A percentile compares a stretch with the other conserved stretches of the same genome.
Evolutionary conservation across 257 asterid species (phyloP).

Genomic region (Ballota nigra): DNA sequence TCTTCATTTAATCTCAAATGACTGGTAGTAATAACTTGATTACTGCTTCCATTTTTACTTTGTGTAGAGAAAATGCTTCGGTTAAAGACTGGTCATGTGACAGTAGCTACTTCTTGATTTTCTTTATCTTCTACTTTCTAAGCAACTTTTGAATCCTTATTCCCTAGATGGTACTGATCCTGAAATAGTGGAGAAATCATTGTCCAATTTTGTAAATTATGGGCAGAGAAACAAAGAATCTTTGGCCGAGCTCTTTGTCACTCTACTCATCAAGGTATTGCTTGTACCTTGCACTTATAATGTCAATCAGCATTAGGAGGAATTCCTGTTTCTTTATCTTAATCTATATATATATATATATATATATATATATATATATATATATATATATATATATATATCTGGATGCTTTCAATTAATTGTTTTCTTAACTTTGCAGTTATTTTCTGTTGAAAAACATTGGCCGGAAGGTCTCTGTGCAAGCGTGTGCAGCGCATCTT

Average conservation of each 20-base stretch:
- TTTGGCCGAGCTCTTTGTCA: conserved; percentile 76
- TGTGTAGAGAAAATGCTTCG: background rate
- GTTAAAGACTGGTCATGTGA: background rate
- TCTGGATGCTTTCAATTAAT: conserved; percentile 1
- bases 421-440: conserved; percentile 42
- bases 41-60: background rate
- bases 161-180: conserved; percentile 75
- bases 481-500: conserved; percentile 61
- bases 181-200: conserved; percentile 49
- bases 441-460: conserved; percentile 71
- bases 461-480: conserved; percentile 93
- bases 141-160: conserved; percentile 23
- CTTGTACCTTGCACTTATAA: conserved; percentile 6
- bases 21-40: background rate
- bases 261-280: conserved; percentile 74
- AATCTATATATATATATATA: background rate
- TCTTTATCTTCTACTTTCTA: conserved; percentile 14
- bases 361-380: background rate
- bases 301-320: background rate
- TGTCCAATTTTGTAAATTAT: conserved; percentile 50
- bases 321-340: background rate
- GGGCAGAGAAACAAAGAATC: conserved; percentile 69
- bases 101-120: conserved; percentile 2
- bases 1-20: background rate
- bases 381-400: background rate